Conservation (phyloP, 1,139 yeast genomes). For the Yamadazyma dendronema region DNA sequence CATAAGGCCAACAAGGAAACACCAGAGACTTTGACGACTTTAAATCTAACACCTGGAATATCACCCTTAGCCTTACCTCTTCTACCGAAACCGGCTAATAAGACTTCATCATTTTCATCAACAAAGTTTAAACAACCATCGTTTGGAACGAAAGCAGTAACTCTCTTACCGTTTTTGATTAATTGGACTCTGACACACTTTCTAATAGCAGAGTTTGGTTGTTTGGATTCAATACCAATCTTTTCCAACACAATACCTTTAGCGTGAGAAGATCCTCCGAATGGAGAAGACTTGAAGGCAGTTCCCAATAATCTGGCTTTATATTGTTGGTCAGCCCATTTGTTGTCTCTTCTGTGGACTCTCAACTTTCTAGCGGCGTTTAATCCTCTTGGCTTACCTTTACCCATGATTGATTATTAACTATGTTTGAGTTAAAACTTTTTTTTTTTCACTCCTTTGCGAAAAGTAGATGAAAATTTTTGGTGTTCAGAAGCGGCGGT, state of each 20-base stretch:
- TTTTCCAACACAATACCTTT: conserved; percentile 99
- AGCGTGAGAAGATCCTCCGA: conserved; percentile 99
- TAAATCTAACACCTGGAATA: conserved; percentile 99
- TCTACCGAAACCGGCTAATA: conserved; percentile 99
- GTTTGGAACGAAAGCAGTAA: conserved; percentile 99
- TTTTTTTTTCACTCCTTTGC: conserved; percentile 7
- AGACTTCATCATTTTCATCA: conserved; percentile 99
- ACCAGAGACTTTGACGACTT: conserved; percentile 99
- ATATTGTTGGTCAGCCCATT: conserved; percentile 99
- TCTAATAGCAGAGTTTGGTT: conserved; percentile 99
- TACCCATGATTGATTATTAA: conserved; percentile 59
- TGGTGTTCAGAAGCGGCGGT: conserved; percentile 4
- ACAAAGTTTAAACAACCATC: conserved; percentile 99
- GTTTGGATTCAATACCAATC: conserved; percentile 99
- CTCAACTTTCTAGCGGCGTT: conserved; percentile 99
- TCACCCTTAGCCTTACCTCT: conserved; percentile 99
- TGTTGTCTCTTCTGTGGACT: conserved; percentile 99
- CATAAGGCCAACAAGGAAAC: conserved; percentile 99
- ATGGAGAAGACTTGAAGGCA: conserved; percentile 99
- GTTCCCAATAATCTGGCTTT: conserved; percentile 99
- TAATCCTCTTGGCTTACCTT: conserved; percentile 97
- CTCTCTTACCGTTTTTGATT: conserved; percentile 99
- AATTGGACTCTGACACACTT: conserved; percentile 99
- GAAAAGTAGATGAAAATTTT: conserved; percentile 7
- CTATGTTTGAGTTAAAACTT: conserved; percentile 6